These are phyloP conservation scores for Immersiporthe knoxdaviesiana DNA, from an alignment of 2,329 filamentous ascomycete genomes.

Conservation along the genomic window DNA sequence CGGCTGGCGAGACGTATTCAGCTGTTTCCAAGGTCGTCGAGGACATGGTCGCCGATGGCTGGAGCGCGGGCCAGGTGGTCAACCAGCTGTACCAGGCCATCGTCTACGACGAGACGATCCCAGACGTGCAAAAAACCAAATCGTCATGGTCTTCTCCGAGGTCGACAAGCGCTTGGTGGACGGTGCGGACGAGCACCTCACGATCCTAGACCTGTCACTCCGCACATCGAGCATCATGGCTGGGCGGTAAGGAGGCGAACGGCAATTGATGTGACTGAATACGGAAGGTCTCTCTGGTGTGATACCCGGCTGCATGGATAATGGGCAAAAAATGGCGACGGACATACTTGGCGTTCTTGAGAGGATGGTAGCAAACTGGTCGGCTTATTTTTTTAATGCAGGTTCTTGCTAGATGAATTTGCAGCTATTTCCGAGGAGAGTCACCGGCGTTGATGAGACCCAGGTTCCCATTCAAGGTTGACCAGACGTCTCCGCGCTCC, in stretches of 20 bases:
- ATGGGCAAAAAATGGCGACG: not conserved
- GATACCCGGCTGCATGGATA: conserved; percentile 1
- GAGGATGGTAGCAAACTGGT: conserved; percentile 20
- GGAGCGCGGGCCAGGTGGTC: conserved; percentile 90
- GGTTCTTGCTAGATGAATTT: conserved; percentile 28
- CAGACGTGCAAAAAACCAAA: conserved; percentile 87
- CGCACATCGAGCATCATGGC: conserved; percentile 76
- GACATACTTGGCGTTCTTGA: conserved; percentile 33
- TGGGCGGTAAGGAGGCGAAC: conserved; percentile 38
- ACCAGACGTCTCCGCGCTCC: conserved; percentile 51
- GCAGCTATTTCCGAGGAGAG: conserved; percentile 20
- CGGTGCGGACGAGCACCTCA: conserved; percentile 92
- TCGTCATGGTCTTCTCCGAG: conserved; percentile 88
- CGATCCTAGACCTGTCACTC: conserved; percentile 82
- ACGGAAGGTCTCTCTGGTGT: not conserved
- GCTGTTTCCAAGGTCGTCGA: conserved; percentile 79
- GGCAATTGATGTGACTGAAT: conserved; percentile 3
- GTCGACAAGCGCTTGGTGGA: conserved; percentile 93
- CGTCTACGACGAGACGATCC: conserved; percentile 81
- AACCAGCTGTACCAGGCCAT: conserved; percentile 78
- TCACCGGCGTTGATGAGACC: conserved; percentile 52
- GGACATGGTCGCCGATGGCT: conserved; percentile 92
- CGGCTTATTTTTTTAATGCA: conserved; percentile 6
- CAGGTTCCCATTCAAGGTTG: conserved; percentile 55
- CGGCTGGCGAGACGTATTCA: conserved; percentile 68